Evolutionary conservation across 257 asterid genomes (phyloP).

Genomic region (Solanum piurae): DNA sequence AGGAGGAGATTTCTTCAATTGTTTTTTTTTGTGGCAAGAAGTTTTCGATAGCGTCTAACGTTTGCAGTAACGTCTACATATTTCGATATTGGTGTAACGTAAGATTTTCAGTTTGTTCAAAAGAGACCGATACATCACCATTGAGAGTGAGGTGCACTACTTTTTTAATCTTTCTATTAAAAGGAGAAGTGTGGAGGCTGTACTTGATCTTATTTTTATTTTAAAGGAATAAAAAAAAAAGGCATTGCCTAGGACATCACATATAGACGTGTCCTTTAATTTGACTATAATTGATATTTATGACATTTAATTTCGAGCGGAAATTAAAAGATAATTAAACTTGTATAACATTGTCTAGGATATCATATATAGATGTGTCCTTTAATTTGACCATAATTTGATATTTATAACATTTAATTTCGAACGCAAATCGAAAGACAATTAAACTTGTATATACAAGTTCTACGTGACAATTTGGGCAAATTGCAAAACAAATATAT

Average conservation of each 20-base stretch:
- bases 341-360: not conserved
- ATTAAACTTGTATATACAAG: too few species aligned
- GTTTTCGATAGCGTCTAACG: not conserved
- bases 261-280: too few species aligned
- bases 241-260: not conserved
- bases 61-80: not conserved
- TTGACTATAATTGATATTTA: too few species aligned
- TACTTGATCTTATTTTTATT: not conserved
- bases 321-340: too few species aligned
- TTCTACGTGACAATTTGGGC: not conserved
- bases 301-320: fast-evolving
- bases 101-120: not conserved
- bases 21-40: not conserved
- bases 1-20: not conserved
- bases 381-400: not conserved
- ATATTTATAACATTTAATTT: too few species aligned
- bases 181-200: not conserved
- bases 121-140: not conserved
- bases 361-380: not conserved
- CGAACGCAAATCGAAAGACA: fast-evolving
- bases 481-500: not conserved
- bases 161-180: not conserved
- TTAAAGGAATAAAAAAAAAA: too few species aligned
- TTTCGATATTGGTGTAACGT: not conserved
- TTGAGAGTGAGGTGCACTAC: not conserved